Evolutionary conservation across 495 filamentous ascomycete species (phyloP).

Genomic region (Rhypophila decipiens): DNA sequence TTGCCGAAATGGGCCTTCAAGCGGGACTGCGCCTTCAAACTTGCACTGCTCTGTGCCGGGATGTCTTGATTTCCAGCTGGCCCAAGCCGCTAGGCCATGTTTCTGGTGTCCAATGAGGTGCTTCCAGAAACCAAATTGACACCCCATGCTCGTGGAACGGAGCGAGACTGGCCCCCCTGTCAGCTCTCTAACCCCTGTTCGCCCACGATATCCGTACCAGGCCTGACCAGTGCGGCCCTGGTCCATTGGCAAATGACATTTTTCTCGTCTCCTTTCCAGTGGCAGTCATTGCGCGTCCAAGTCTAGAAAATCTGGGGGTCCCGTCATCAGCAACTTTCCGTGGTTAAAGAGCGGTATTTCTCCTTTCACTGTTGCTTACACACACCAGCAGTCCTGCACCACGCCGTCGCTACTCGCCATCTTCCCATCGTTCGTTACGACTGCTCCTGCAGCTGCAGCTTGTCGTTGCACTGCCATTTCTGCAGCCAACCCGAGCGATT

Average conservation of each 20-base stretch:
- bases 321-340: not conserved
- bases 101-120: not conserved
- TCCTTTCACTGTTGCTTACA: not conserved
- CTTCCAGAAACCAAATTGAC: not conserved
- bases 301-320: not conserved
- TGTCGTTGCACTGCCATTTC: too few species aligned
- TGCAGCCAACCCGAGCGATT: too few species aligned
- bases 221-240: too few species aligned
- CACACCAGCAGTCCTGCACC: too few species aligned
- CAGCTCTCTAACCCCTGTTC: not conserved
- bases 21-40: not conserved
- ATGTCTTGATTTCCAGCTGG: not conserved
- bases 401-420: too few species aligned
- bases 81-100: not conserved
- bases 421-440: too few species aligned
- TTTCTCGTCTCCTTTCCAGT: not conserved
- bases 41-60: not conserved
- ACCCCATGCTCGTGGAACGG: not conserved
- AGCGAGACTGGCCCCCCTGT: not conserved
- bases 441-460: not conserved
- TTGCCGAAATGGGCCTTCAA: not conserved
- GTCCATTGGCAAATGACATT: conserved; percentile 3
- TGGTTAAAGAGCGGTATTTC: too few species aligned
- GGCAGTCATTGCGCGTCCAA: not conserved
- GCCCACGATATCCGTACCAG: not conserved